Percentiles rank a stretch among this genome's conserved stretches.
These are phyloP conservation scores for Yamadazyma aaseri DNA, from an alignment of 1,139 yeast genomes.

Conservation along the genomic window DNA sequence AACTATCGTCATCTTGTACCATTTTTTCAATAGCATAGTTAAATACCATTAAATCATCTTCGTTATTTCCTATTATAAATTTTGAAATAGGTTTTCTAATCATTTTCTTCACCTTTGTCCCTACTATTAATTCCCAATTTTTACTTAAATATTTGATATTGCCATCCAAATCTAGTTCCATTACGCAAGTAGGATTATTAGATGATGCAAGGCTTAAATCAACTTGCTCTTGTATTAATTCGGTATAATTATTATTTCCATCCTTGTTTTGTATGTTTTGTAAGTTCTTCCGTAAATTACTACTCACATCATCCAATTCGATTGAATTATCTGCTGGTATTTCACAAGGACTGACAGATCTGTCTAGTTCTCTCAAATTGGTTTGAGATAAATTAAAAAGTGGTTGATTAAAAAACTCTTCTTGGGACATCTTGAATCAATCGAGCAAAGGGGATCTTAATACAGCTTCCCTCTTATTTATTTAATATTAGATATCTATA, in stretches of 20 bases:
- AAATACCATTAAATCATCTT: constrained; percentile 66
- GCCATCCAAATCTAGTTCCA: constrained; percentile 82
- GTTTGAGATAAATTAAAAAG: constrained; percentile 24
- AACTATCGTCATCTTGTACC: constrained; percentile 73
- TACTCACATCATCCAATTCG: constrained; percentile 1
- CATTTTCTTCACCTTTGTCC: constrained; percentile 58
- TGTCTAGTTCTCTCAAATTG: constrained; percentile 23
- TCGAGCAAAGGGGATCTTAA: no score
- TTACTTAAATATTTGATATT: constrained; percentile 69
- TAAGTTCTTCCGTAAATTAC: background rate
- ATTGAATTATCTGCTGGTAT: constrained; percentile 8
- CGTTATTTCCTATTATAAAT: constrained; percentile 61
- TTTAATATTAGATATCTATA: no score
- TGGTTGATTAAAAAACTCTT: constrained; percentile 23
- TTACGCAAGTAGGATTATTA: constrained; percentile 73
- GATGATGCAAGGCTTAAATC: constrained; percentile 57
- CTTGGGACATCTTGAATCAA: constrained; percentile 7
- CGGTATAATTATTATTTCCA: constrained; percentile 6
- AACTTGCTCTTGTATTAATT: constrained; percentile 41
- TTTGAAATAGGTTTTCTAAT: constrained; percentile 59
- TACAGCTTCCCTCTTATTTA: no score
- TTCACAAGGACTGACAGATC: constrained; percentile 33
- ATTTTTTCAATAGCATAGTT: constrained; percentile 68
- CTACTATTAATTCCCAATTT: constrained; percentile 76
- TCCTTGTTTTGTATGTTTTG: background rate